A percentile compares a stretch with the other conserved stretches of the same genome.
These are phyloP conservation scores for Kluyveromyces aestuarii DNA, from an alignment of 805 yeast genomes.

Conservation along the genomic window DNA sequence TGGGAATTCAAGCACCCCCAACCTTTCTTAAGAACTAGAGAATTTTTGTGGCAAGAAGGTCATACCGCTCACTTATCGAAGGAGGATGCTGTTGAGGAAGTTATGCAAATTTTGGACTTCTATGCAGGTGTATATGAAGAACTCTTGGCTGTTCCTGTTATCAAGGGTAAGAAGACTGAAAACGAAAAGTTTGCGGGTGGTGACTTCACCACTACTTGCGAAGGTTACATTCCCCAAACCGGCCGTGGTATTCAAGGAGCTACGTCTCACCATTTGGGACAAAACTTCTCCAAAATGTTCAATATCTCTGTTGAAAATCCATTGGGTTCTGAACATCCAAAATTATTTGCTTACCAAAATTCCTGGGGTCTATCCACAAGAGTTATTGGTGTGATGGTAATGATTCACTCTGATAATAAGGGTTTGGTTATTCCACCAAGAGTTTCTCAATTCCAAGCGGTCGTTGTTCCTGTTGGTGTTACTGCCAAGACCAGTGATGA, in stretches of 20 bases:
- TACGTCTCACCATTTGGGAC: constrained; percentile 95
- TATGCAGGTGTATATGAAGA: constrained; percentile 83
- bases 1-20: constrained; percentile 99
- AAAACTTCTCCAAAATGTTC: constrained; percentile 98
- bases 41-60: constrained; percentile 99
- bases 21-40: constrained; percentile 97
- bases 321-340: constrained; percentile 78
- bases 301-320: constrained; percentile 94
- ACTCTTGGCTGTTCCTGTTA: constrained; percentile 92
- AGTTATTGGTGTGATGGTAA: constrained; percentile 98
- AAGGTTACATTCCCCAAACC: constrained; percentile 94
- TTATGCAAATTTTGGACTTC: constrained; percentile 72
- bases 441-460: constrained; percentile 87
- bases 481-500: constrained; percentile 79
- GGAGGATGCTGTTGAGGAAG: constrained; percentile 78
- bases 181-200: constrained; percentile 99
- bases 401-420: constrained; percentile 97
- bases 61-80: constrained; percentile 92
- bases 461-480: constrained; percentile 90
- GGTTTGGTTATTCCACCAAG: constrained; percentile 97
- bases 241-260: constrained; percentile 99
- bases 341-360: constrained; percentile 87
- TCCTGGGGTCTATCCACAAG: constrained; percentile 99
- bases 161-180: constrained; percentile 91
- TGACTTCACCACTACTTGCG: constrained; percentile 87